Evolutionary conservation across 306 rosid genomes (phyloP), one percentile per base, ranked within the genome.

Genomic region (Fragaria ananassa): DNA sequence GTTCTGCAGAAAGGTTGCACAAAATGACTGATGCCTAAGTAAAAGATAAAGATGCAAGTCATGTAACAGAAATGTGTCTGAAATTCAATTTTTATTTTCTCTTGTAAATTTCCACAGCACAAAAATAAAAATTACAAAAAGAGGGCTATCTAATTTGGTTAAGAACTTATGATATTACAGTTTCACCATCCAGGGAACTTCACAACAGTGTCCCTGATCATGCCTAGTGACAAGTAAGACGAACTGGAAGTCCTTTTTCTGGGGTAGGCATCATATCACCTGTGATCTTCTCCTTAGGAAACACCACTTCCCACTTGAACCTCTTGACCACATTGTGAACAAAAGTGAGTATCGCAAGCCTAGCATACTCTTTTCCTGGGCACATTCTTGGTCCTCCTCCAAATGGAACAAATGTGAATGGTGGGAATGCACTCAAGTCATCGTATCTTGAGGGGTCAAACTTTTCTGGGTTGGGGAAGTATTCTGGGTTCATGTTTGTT

Each of bases 231-330:
- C 74, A 1, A 9, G 17, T 58, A 39, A 83, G 82, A 57, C 83
- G 78, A 46, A 83, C 14, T 10, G 83, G 86, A 50, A 83, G 83
- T 0, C 86, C 86, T 74, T 83, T 74, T 53, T 83, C 79, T 4
- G 86, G 86, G 31, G 86, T 83, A 1, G 86, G 83, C 86, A 83
- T 83, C 83, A 83, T 83, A 37, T 83, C 86, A 29, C 86, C 86
- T 0, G 77, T 62, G 70, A 79, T 75, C 57, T 78, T 79, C 37
- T 83, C 86, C 15, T 63, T 72, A 0, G 81, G 86, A 27, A 79
- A 42, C 10, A 57, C 29, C 1, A 76, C 41, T 18, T 83, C 82
- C 87, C 87, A 83, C 19, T 80, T 37, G 68, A 83, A 83, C 37
- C 72, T 49, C 79, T 42, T 80, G 10, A 83, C 84, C 37, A 80